These are phyloP conservation scores for Alternaria sp. DNA, from an alignment of 2,329 filamentous ascomycete species.

Conservation along the genomic window DNA sequence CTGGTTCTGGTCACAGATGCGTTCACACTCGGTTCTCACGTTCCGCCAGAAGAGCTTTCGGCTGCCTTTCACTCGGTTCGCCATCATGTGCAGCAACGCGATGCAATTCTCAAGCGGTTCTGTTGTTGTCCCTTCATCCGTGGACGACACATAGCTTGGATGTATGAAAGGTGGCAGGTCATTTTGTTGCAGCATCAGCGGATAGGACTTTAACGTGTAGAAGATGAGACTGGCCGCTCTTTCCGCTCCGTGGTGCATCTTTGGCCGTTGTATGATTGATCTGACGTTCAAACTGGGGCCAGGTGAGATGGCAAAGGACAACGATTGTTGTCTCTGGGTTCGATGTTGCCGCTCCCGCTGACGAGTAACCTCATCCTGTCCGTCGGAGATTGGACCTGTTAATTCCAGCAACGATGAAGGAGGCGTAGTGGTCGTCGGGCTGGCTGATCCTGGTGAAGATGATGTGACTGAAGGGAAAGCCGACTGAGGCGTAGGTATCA, in stretches of 20 bases:
- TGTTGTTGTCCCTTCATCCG: conserved; percentile 28
- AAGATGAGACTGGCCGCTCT: conserved; percentile 48
- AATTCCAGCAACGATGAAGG: neutral
- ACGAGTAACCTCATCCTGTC: neutral
- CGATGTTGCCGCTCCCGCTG: neutral
- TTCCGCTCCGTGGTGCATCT: conserved; percentile 32
- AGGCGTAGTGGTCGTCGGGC: neutral
- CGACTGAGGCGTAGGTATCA: neutral
- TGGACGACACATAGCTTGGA: conserved; percentile 32
- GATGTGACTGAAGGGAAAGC: neutral
- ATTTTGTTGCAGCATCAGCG: conserved; percentile 49
- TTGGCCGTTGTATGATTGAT: conserved; percentile 37
- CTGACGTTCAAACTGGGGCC: conserved; percentile 24
- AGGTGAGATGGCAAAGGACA: conserved; percentile 25
- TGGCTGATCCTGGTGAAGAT: neutral
- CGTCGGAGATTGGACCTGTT: neutral
- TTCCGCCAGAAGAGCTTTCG: conserved; percentile 56
- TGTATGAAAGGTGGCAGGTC: conserved; percentile 55
- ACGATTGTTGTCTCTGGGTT: neutral
- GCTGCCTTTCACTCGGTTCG: conserved; percentile 38
- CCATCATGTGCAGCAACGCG: conserved; percentile 52
- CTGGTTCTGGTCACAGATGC: neutral
- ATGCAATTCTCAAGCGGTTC: conserved; percentile 52
- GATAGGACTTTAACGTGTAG: conserved; percentile 53
- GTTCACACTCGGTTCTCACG: conserved; percentile 52